A percentile compares a stretch with the other conserved stretches of the same genome.
phyloP scores from a whole-genome alignment of 768 basidiomycete species.

The Dioszegia aurantiaca region DNA sequence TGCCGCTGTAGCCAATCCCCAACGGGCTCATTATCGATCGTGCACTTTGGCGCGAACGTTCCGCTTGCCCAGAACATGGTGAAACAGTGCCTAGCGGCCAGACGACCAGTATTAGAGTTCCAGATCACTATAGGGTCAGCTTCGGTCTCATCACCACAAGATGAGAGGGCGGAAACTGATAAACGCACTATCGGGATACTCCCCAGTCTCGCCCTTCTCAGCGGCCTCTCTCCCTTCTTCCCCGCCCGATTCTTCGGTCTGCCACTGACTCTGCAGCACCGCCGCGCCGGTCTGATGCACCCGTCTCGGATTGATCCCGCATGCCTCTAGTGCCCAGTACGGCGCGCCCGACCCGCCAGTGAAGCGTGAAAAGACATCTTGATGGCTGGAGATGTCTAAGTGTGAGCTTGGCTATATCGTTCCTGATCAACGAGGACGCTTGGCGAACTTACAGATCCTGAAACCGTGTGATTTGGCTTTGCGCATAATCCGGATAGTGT shows the following conservation, averaged over 20 bases:
- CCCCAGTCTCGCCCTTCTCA: conserved; percentile 19
- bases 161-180: neutral
- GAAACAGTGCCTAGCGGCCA: conserved; percentile 83
- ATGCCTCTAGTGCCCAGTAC: conserved; percentile 84
- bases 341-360: conserved; percentile 92
- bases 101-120: conserved; percentile 88
- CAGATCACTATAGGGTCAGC: conserved; percentile 73
- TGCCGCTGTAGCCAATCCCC: conserved; percentile 81
- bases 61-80: conserved; percentile 91
- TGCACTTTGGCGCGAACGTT: conserved; percentile 83
- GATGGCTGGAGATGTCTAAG: conserved; percentile 90
- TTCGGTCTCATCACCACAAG: neutral
- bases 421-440: neutral
- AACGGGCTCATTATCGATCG: conserved; percentile 86
- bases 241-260: conserved; percentile 27
- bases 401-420: neutral
- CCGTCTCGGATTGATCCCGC: conserved; percentile 73
- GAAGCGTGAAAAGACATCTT: conserved; percentile 96
- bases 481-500: conserved; percentile 76
- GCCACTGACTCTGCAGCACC: conserved; percentile 29
- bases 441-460: conserved; percentile 54
- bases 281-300: conserved; percentile 42
- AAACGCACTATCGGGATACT: conserved; percentile 41
- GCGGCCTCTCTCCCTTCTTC: conserved; percentile 31
- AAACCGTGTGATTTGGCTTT: conserved; percentile 93